Percentiles rank a stretch among this genome's conserved stretches.
These are phyloP conservation scores for Inga oerstediana DNA, from an alignment of 306 rosid species.

Conservation along the genomic window DNA sequence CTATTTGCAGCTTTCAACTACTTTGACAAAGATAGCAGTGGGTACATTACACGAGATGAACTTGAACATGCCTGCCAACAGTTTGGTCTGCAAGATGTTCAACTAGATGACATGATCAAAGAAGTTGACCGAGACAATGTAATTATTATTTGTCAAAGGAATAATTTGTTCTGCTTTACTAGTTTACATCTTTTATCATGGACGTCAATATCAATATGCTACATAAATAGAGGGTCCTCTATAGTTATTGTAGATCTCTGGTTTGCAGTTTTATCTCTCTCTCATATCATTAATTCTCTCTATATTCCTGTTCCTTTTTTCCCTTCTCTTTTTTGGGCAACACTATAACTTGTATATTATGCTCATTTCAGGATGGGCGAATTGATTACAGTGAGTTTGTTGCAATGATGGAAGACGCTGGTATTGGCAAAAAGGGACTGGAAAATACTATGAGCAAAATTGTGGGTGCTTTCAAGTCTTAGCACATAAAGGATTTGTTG, in stretches of 20 bases:
- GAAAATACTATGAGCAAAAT: conserved; percentile 38
- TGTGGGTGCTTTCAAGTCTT: conserved; percentile 29
- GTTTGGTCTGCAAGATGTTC: conserved; percentile 18
- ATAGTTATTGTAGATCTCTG: background rate
- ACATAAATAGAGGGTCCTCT: background rate
- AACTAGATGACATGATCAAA: background rate
- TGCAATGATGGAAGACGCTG: conserved; percentile 73
- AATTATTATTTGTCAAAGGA: background rate
- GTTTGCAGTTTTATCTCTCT: too few species aligned
- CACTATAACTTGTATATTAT: background rate
- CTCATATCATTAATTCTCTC: too few species aligned
- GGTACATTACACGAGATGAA: conserved; percentile 9
- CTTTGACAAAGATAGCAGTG: conserved; percentile 15
- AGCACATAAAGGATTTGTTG: background rate
- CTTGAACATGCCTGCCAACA: conserved; percentile 5
- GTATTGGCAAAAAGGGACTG: conserved; percentile 46
- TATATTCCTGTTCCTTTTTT: background rate
- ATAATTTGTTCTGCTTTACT: too few species aligned
- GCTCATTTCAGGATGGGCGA: conserved; percentile 57
- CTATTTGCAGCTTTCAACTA: conserved; percentile 10
- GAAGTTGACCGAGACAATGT: background rate
- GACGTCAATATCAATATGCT: background rate
- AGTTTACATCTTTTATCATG: too few species aligned
- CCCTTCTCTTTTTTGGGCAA: background rate
- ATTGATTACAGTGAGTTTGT: conserved; percentile 69